Base-by-base conservation (phyloP, 1,284 basidiomycete species). In the Ganoderma sp. region DNA sequence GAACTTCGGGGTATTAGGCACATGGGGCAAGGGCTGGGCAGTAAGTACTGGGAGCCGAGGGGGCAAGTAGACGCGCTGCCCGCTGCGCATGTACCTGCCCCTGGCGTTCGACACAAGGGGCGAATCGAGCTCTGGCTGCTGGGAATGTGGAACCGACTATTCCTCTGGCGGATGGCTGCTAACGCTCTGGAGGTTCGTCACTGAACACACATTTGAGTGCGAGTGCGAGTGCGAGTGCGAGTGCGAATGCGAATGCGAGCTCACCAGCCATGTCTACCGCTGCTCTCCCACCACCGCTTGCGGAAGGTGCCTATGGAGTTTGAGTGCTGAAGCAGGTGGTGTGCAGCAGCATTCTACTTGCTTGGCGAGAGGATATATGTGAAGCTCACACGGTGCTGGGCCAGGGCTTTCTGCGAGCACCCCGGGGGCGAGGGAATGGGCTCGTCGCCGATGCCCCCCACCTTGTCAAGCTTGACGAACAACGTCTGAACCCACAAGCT, bases 361-460 rank as follows among this genome's bases (percentile, higher is more conserved):
- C 79, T 79, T 67, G 86, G 82, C n/a, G 81, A 78, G 73, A 88
- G 85, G 62, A 87, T 78, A 72, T 81, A 85, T 0, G 83, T 84
- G 6, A 88, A 77, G 72, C 84, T 86, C 61, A 79, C 77, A 22
- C 86, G 81, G 72, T 82, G 70, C 37, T 73, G 69, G 61, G 68
- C 69, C 64, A 59, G 75, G 65, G 64, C 65, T 63, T 73, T 72
- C 67, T 75, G 73, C 28, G 77, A 59, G 45, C 78, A 76, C 6
- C 72, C 74, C 10, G 71, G 67, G n/a, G 58, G 73, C 58, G 75
- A 66, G 0, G 85, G 87, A 48, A 79, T 77, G 3, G 90, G 90
- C 0, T 87, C 85, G 71, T 88, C 87, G 41, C 89, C 89, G 32
- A 91, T 83, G 42, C 87, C 88, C 28, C 87, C 87, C 10, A 81